These are phyloP conservation scores for Achaetomium macrosporum DNA, from an alignment of 2,329 filamentous ascomycete genomes.

Conservation along the genomic window DNA sequence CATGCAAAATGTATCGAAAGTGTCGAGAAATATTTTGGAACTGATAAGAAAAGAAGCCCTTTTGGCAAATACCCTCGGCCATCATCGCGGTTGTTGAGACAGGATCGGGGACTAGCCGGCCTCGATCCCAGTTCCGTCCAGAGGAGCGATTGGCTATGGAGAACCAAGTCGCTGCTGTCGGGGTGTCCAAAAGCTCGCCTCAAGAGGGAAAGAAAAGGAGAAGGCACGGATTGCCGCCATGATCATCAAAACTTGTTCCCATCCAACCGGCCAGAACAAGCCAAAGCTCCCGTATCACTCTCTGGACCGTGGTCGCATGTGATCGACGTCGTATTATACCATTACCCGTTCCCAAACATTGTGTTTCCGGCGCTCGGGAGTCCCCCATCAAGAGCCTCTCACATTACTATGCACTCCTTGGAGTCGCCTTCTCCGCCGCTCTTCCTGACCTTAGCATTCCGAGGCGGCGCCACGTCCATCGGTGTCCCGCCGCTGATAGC, in stretches of 20 bases:
- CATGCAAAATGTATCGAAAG: constrained; percentile 4
- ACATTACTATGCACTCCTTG: constrained; percentile 56
- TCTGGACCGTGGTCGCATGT: not conserved
- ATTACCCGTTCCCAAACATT: constrained; percentile 14
- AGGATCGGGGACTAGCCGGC: not conserved
- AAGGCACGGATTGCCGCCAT: not conserved
- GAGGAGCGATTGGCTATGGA: not conserved
- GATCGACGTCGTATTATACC: constrained; percentile 13
- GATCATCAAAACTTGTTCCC: constrained; percentile 3
- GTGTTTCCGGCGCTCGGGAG: not conserved
- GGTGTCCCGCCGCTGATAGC: constrained; percentile 61
- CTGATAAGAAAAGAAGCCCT: not conserved
- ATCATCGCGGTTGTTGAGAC: not conserved
- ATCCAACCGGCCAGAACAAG: not conserved
- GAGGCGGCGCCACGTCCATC: constrained; percentile 51
- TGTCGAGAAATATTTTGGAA: not conserved
- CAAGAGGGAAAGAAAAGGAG: not conserved
- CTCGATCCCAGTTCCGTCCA: not conserved
- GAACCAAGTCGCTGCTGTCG: not conserved
- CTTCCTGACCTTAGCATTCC: constrained; percentile 48
- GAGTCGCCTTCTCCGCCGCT: constrained; percentile 39
- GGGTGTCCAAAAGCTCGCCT: constrained; percentile 14
- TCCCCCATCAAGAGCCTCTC: constrained; percentile 19
- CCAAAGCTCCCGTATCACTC: not conserved
- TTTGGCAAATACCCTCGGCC: not conserved